Percentiles rank a stretch among this genome's conserved stretches.
Conservation (phyloP, 1,284 basidiomycete genomes). For the Vanrija sp. region DNA sequence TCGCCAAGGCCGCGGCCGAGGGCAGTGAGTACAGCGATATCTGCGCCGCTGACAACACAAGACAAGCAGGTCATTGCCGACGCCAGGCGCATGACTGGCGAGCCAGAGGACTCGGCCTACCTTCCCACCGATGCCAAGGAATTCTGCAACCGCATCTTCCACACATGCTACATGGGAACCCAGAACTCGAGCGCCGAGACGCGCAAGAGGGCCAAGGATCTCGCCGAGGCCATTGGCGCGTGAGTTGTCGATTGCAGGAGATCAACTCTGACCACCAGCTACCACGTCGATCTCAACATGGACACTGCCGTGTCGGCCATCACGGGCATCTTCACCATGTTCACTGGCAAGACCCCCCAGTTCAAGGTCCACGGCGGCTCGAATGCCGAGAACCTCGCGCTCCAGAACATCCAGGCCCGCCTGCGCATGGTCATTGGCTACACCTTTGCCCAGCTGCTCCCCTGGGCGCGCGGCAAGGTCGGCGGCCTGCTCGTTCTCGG, state of each 20-base stretch:
- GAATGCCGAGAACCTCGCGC: constrained; percentile 83
- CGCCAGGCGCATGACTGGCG: constrained; percentile 81
- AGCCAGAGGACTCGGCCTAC: constrained; percentile 73
- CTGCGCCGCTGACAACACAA: constrained; percentile 33
- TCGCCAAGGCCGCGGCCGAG: constrained; percentile 65
- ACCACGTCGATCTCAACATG: constrained; percentile 96
- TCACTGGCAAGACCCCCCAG: constrained; percentile 75
- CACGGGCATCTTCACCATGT: constrained; percentile 72
- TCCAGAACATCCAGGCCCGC: constrained; percentile 97
- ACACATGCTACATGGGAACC: constrained; percentile 99
- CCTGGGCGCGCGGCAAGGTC: constrained; percentile 78
- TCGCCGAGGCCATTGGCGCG: constrained; percentile 86
- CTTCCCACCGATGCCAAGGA: constrained; percentile 80
- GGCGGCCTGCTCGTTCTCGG: constrained; percentile 92
- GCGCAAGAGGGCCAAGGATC: constrained; percentile 73
- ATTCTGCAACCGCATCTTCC: constrained; percentile 81
- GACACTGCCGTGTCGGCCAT: constrained; percentile 83
- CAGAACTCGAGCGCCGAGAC: constrained; percentile 91
- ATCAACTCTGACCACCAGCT: constrained; percentile 53
- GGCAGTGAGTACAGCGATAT: constrained; percentile 57
- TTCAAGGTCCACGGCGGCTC: constrained; percentile 87
- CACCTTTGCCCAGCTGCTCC: constrained; percentile 91
- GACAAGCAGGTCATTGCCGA: constrained; percentile 86
- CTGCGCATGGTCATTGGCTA: constrained; percentile 96
- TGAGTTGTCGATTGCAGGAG: constrained; percentile 37